Evolutionary conservation across 805 yeast species (phyloP).

Genomic region (Kuraishia hungarica): DNA sequence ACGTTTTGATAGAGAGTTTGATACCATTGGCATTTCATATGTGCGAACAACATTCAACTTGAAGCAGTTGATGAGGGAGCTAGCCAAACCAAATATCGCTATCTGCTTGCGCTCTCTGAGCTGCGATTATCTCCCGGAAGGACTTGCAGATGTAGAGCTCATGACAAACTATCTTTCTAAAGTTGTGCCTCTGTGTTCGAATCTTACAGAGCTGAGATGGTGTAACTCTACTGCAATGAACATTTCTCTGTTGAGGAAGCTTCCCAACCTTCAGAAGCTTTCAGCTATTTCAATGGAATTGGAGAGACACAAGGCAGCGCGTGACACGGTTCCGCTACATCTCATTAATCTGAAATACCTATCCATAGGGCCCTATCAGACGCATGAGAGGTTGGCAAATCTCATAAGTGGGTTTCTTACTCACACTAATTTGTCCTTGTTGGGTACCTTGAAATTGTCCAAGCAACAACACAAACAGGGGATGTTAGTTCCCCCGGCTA

Average conservation of each 20-base stretch:
- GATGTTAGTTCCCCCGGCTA: background rate
- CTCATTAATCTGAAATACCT: background rate
- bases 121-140: background rate
- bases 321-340: background rate
- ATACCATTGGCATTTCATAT: background rate
- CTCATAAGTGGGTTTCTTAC: background rate
- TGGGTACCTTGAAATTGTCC: background rate
- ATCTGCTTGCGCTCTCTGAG: background rate
- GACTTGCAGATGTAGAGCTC: background rate
- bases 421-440: background rate
- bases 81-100: background rate
- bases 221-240: background rate
- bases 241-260: background rate
- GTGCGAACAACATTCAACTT: constrained; percentile 1
- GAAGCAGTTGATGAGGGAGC: background rate
- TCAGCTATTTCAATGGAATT: background rate
- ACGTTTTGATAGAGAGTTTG: constrained; percentile 1
- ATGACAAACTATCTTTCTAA: background rate
- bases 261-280: background rate
- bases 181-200: background rate
- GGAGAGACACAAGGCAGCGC: background rate
- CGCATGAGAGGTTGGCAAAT: background rate
- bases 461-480: background rate
- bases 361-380: background rate
- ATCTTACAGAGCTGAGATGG: background rate